These are phyloP conservation scores for Ophiostoma tasmaniense DNA, from an alignment of 2,329 filamentous ascomycete genomes.

Conservation along the genomic window DNA sequence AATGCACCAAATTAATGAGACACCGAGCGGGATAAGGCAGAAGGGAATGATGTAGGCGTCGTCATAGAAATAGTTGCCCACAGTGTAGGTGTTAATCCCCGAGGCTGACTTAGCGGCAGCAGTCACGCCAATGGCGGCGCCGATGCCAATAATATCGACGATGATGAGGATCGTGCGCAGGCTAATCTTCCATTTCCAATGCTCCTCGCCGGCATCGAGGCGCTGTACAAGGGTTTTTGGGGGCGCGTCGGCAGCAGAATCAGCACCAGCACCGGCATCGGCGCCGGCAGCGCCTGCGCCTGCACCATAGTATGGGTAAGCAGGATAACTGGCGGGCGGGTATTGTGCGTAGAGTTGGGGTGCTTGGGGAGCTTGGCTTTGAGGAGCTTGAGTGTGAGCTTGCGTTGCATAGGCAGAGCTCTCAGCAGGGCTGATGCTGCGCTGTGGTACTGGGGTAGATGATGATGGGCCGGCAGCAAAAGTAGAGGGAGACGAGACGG, in stretches of 20 bases:
- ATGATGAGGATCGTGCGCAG: conserved; percentile 13
- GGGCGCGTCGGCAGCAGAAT: not conserved
- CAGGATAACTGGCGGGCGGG: not conserved
- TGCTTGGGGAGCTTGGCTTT: not conserved
- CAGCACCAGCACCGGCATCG: not conserved
- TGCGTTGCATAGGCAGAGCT: not conserved
- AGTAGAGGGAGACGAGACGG: not conserved
- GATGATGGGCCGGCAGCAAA: not conserved
- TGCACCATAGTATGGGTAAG: not conserved
- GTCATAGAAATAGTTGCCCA: not conserved
- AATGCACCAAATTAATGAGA: conserved; percentile 12
- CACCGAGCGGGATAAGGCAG: conserved; percentile 3
- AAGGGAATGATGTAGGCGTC: not conserved
- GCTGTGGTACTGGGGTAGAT: not conserved
- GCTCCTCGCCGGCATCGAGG: conserved; percentile 13
- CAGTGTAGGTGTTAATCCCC: too few relatives aligned
- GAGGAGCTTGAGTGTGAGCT: not conserved
- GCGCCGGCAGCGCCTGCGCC: not conserved
- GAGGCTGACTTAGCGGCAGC: too few relatives aligned
- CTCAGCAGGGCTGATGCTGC: not conserved
- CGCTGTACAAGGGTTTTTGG: conserved; percentile 11
- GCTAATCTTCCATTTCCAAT: conserved; percentile 14
- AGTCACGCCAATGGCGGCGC: not conserved
- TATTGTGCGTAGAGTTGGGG: not conserved
- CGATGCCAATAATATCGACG: conserved; percentile 15